Evolutionary conservation across 768 basidiomycete genomes (phyloP).

Genomic region (Lentinula edodes): DNA sequence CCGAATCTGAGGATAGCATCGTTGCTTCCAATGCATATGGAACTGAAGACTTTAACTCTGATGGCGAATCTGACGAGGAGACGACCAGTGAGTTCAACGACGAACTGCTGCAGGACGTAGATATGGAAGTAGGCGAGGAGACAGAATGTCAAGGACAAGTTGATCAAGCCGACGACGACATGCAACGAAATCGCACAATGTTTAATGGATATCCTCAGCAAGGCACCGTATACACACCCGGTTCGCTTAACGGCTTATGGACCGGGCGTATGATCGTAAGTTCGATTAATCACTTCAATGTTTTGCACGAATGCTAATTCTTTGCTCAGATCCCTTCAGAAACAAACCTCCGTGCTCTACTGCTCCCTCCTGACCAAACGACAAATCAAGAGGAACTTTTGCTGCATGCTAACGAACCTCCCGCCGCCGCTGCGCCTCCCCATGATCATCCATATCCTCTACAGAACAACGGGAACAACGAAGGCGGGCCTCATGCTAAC

Average conservation of each 20-base stretch:
- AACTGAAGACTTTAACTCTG: neutral
- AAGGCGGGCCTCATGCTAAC: neutral
- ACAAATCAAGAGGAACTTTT: conserved; percentile 3
- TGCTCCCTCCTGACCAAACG: conserved; percentile 11
- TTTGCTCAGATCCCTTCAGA: conserved; percentile 19
- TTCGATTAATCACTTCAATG: conserved; percentile 7
- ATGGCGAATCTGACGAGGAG: neutral
- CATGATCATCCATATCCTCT: neutral
- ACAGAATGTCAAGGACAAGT: neutral
- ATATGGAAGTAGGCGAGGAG: neutral
- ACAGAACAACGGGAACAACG: neutral
- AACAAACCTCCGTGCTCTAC: conserved; percentile 9
- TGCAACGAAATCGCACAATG: neutral
- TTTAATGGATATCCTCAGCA: neutral
- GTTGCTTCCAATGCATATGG: neutral
- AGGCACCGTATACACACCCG: conserved; percentile 33
- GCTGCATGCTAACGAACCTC: neutral
- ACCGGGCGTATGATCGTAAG: conserved; percentile 59
- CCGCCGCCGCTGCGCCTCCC: neutral
- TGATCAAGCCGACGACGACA: neutral
- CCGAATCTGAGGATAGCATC: neutral
- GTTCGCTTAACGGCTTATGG: conserved; percentile 48
- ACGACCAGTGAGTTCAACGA: neutral
- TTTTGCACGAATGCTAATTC: neutral
- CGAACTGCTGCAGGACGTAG: neutral